Evolutionary conservation across 805 yeast genomes (phyloP).

Genomic region (Cyberlindnera saturnus): DNA sequence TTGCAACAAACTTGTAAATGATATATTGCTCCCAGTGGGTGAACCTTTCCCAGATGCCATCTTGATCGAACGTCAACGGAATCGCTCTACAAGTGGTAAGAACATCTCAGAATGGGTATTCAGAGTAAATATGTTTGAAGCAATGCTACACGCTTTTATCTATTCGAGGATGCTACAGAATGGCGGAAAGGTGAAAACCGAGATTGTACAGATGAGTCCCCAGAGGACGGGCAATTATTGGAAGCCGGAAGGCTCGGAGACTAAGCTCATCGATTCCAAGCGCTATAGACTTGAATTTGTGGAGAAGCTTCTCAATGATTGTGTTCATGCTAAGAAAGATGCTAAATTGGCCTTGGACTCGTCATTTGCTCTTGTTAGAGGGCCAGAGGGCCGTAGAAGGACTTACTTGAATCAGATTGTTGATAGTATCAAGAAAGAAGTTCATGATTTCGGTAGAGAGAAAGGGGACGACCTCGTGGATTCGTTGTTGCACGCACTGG

Average conservation of each 20-base stretch:
- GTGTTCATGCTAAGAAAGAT: background rate
- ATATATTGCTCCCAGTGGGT: conserved; percentile 17
- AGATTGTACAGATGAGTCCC: conserved; percentile 16
- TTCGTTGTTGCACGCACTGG: conserved; percentile 18
- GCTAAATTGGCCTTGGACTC: background rate
- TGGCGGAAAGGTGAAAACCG: conserved; percentile 4
- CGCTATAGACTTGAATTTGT: conserved; percentile 13
- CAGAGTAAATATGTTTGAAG: conserved; percentile 48
- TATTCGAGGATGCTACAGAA: conserved; percentile 5
- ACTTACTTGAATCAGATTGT: background rate
- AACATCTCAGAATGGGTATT: conserved; percentile 45
- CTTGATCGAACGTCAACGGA: conserved; percentile 51
- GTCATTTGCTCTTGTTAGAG: background rate
- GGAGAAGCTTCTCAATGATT: conserved; percentile 8
- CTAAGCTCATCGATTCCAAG: conserved; percentile 11
- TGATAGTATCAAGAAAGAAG: background rate
- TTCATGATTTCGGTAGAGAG: conserved; percentile 2
- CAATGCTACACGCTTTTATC: conserved; percentile 34
- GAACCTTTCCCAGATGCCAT: conserved; percentile 32
- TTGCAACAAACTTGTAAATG: conserved; percentile 22
- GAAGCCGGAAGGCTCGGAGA: conserved; percentile 8
- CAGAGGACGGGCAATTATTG: conserved; percentile 19
- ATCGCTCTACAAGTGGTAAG: conserved; percentile 41
- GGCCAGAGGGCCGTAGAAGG: background rate
- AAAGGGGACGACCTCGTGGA: conserved; percentile 25